Percentiles rank a stretch among this genome's conserved stretches.
phyloP scores from a whole-genome alignment of 345 rosid species.

The Physaria fendleri region DNA sequence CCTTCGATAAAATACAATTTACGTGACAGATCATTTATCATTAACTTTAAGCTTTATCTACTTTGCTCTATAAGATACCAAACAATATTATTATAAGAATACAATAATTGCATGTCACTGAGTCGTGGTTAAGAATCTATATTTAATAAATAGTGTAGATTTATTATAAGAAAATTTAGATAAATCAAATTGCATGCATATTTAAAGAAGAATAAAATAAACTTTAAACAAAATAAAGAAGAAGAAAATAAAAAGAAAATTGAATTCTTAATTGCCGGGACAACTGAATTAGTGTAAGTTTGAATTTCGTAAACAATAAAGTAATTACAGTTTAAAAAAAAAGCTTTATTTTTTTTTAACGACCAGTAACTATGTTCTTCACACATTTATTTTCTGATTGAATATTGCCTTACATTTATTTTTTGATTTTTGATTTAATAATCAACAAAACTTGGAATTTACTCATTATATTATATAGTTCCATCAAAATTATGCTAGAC shows the following conservation, averaged over 20 bases:
- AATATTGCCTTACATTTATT: background rate
- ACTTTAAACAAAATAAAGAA: background rate
- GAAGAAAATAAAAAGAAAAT: background rate
- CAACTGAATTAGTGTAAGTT: background rate
- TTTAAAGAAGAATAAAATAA: too few species aligned
- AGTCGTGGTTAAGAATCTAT: background rate
- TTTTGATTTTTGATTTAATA: background rate
- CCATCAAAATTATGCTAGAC: background rate
- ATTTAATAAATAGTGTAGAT: background rate
- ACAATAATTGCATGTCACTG: background rate
- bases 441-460: background rate
- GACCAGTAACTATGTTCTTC: too few species aligned
- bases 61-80: slow-evolving; percentile 4
- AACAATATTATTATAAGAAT: background rate
- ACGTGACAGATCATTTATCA: background rate
- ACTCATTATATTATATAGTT: background rate
- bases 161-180: background rate
- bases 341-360: too few species aligned
- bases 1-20: background rate
- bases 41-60: slow-evolving; percentile 5
- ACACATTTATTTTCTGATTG: too few species aligned
- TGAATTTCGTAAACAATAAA: too few species aligned
- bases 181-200: too few species aligned
- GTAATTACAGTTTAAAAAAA: too few species aligned
- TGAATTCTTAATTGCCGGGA: background rate